Evolutionary conservation across 129 eudicot species (phyloP).

Genomic region (Lactuca saligna): DNA sequence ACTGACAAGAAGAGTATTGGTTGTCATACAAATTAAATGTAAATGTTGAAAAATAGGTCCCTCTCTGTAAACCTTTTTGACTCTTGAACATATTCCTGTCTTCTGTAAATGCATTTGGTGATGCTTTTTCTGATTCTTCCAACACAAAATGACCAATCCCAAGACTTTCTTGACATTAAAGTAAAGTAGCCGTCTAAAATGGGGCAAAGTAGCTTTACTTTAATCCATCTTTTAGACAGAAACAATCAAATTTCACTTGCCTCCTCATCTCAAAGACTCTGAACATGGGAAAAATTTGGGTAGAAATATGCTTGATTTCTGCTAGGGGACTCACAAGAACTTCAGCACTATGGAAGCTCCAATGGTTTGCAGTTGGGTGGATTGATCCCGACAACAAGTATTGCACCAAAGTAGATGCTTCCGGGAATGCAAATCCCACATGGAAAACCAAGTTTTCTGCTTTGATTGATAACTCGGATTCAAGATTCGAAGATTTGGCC

Average conservation of each 20-base stretch:
- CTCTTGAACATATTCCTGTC: conserved; percentile 52
- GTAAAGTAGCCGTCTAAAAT: conserved; percentile 54
- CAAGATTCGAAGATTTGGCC: conserved; percentile 42
- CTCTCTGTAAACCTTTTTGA: conserved; percentile 42
- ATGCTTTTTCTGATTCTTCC: conserved; percentile 30
- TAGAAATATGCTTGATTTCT: conserved; percentile 73
- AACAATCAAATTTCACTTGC: conserved; percentile 28
- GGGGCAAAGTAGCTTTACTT: conserved; percentile 45
- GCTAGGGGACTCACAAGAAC: conserved; percentile 74
- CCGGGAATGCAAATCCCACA: conserved; percentile 76
- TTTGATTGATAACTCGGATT: conserved; percentile 47
- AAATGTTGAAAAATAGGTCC: background rate
- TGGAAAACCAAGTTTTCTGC: conserved; percentile 83
- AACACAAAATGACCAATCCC: conserved; percentile 23
- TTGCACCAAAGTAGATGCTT: conserved; percentile 77
- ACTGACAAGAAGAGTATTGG: too few relatives aligned
- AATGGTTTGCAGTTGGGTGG: conserved; percentile 96
- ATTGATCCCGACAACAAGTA: conserved; percentile 77
- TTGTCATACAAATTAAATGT: background rate
- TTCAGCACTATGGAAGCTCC: conserved; percentile 81
- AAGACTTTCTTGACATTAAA: conserved; percentile 45
- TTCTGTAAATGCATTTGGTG: conserved; percentile 31
- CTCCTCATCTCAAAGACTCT: conserved; percentile 23
- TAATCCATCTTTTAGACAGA: conserved; percentile 30
- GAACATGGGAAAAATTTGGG: conserved; percentile 76